phyloP scores from a whole-genome alignment of 352 stramenopile genomes.

The Pythium brachiatum region DNA sequence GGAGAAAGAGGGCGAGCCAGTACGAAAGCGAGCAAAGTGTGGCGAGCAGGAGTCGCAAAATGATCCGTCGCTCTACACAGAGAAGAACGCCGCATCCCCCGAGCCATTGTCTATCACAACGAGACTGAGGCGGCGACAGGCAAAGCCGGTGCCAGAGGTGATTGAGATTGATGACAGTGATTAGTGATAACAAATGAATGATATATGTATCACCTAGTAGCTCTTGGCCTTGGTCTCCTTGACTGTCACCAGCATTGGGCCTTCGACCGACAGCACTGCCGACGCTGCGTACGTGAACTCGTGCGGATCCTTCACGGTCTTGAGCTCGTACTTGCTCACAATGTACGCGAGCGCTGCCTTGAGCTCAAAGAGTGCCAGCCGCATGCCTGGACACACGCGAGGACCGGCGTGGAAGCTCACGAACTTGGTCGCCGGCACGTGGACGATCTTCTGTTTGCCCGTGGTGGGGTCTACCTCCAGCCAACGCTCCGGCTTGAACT shows the following conservation, averaged over 20 bases:
- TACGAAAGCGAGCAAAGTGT: background rate
- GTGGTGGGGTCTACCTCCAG: slow-evolving; percentile 8
- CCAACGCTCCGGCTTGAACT: slow-evolving; percentile 40
- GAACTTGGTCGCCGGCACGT: background rate
- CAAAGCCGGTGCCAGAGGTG: background rate
- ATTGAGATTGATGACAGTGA: background rate
- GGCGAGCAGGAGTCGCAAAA: background rate
- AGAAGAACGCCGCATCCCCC: background rate
- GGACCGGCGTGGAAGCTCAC: background rate
- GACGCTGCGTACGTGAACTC: background rate
- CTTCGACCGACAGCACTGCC: background rate
- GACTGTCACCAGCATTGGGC: background rate
- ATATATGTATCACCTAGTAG: background rate
- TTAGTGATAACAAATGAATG: background rate
- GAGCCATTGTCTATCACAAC: background rate
- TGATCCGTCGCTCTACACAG: background rate
- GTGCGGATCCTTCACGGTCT: background rate
- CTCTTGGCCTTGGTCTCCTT: background rate
- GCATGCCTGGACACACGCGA: background rate
- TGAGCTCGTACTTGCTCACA: background rate
- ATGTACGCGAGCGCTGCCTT: background rate
- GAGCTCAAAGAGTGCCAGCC: background rate
- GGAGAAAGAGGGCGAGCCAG: background rate
- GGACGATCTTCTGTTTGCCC: slow-evolving; percentile 8
- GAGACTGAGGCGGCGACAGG: background rate